These are phyloP conservation scores for Mycena olivaceomarginata DNA, from an alignment of 768 basidiomycete genomes.

Conservation along the genomic window DNA sequence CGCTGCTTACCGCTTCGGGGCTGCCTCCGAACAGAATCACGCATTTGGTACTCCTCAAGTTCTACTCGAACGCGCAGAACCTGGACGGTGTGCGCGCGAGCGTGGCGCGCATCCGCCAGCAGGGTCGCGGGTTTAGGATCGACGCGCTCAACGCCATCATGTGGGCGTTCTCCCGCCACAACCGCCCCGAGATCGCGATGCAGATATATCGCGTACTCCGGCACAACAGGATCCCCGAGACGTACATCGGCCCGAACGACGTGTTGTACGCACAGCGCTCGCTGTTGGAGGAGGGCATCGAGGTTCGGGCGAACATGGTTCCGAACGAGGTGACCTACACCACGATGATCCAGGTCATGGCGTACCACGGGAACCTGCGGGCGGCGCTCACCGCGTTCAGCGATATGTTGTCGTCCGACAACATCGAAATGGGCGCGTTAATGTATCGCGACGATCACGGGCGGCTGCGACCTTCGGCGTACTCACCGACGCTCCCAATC, in stretches of 20 bases:
- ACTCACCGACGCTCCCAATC: slow-evolving; percentile 68
- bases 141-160: slow-evolving; percentile 84
- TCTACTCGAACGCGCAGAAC: slow-evolving; percentile 68
- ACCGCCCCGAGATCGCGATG: slow-evolving; percentile 72
- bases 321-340: slow-evolving; percentile 84
- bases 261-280: slow-evolving; percentile 56
- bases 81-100: slow-evolving; percentile 74
- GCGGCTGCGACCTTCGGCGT: slow-evolving; percentile 51
- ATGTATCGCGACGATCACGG: slow-evolving; percentile 52
- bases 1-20: slow-evolving; percentile 72
- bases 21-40: slow-evolving; percentile 78
- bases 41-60: slow-evolving; percentile 75
- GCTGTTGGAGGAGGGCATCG: slow-evolving; percentile 68
- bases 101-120: slow-evolving; percentile 70
- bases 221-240: slow-evolving; percentile 66
- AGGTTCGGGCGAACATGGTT: slow-evolving; percentile 61
- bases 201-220: slow-evolving; percentile 81
- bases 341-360: slow-evolving; percentile 79
- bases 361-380: slow-evolving; percentile 82
- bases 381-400: slow-evolving; percentile 74
- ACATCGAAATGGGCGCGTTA: slow-evolving; percentile 59
- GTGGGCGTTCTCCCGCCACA: slow-evolving; percentile 78
- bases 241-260: slow-evolving; percentile 56
- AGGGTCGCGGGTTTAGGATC: slow-evolving; percentile 71
- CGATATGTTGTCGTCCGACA: slow-evolving; percentile 77